Evolutionary conservation across 805 yeast genomes (phyloP), one percentile per base, ranked within the genome.

Genomic region (Millerozyma miso): DNA sequence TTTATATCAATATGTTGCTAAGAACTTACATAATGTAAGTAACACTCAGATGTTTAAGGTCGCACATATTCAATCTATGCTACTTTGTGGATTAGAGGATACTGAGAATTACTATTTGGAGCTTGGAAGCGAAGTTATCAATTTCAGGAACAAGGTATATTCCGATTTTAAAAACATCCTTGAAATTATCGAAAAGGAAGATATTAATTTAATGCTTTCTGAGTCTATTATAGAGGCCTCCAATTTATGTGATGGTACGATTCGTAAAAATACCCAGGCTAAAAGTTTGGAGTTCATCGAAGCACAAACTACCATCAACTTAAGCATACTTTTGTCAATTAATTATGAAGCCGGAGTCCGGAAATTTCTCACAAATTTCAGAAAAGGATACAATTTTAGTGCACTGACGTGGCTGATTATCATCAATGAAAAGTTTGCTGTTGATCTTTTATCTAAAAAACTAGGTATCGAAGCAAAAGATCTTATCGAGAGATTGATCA

Each of bases 51-150:
- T 45, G 1, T 47, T 52, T 31, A 60, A 58, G 43, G 45, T 63
- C 20, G 45, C 60, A 35, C 54, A 62, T 10, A 59, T 55, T 38
- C 63, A 65, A 41, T 52, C 71, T 6, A 44, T 47, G 20, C 44
- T 70, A 40, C 50, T 66, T 17, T 60, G 63, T 41, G 62, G 65
- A 46, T 62, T 69, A 36, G 73, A 70, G 42, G 68, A 67, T 39
- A 54, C 70, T 6, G 71, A 67, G 23, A 62, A 65, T 37, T 64
- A 65, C 45, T 70, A 69, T 49, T 42, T 68, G 38, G 60, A 57
- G 32, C 49, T 66, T 33, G 52, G 54, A 20, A 46, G 48, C 0
- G 63, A 62, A 19, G 44, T 63, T 13, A 23, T 19, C 10, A 10
- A 23, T 23, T 23, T 23, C 29, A 23, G 29, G 29, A 23, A 10